phyloP scores from a whole-genome alignment of 352 stramenopile genomes.

The Peronospora tabacina region DNA sequence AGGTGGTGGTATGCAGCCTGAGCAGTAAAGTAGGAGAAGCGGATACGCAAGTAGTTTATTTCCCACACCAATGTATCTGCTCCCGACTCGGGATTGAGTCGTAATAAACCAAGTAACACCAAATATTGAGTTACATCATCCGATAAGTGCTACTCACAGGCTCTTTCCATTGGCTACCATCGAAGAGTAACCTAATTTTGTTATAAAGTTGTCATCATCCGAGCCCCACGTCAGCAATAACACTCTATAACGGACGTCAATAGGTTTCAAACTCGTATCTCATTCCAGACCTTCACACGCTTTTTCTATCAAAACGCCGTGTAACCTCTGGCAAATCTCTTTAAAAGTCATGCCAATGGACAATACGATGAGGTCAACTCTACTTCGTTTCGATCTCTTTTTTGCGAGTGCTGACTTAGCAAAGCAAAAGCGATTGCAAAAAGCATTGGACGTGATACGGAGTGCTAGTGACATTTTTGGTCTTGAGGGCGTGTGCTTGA shows the following conservation, averaged over 20 bases:
- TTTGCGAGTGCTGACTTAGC: slow-evolving; percentile 36
- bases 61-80: slow-evolving; percentile 13
- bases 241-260: no score
- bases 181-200: no score
- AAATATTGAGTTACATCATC: not conserved
- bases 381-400: slow-evolving; percentile 61
- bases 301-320: no score
- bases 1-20: slow-evolving; percentile 45
- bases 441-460: slow-evolving; percentile 65
- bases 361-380: slow-evolving; percentile 16
- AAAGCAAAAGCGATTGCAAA: slow-evolving; percentile 47
- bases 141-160: no score
- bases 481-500: slow-evolving; percentile 73
- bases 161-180: no score
- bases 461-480: slow-evolving; percentile 78
- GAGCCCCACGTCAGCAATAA: no score
- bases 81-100: not conserved
- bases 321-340: no score
- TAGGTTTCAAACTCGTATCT: no score
- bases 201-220: no score
- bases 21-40: slow-evolving; percentile 47
- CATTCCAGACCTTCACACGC: no score
- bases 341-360: slow-evolving; percentile 17
- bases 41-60: slow-evolving; percentile 36
- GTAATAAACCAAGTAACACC: not conserved